Percentiles rank a stretch among this genome's conserved stretches.
These are phyloP conservation scores for Zasmidium cellare DNA, from an alignment of 2,329 filamentous ascomycete genomes.

Conservation along the genomic window DNA sequence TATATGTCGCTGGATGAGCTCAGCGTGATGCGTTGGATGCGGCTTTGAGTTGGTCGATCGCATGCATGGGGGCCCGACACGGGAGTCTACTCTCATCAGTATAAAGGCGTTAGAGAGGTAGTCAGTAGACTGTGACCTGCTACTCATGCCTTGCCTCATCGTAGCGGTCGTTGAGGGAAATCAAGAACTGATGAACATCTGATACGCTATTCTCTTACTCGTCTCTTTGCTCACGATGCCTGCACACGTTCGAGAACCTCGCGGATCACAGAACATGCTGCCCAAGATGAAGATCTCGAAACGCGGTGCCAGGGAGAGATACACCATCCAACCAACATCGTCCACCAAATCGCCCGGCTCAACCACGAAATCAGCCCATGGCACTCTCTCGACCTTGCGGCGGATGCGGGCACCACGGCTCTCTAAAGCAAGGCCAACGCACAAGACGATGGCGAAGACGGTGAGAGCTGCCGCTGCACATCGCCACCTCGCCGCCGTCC, in stretches of 20 bases:
- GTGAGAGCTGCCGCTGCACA: neutral
- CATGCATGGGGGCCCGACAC: neutral
- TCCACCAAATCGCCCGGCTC: neutral
- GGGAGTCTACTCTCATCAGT: neutral
- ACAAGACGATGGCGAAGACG: neutral
- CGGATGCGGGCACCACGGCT: neutral
- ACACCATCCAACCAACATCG: neutral
- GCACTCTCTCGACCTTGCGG: neutral
- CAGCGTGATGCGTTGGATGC: neutral
- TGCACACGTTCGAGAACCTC: neutral
- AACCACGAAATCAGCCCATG: neutral
- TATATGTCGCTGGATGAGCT: neutral
- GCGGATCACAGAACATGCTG: neutral
- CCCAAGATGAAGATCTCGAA: neutral
- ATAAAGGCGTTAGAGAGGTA: neutral
- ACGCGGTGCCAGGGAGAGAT: neutral
- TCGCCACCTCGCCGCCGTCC: neutral
- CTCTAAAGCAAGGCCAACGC: neutral
- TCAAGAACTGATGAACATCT: neutral
- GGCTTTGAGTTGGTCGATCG: neutral
- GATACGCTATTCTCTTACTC: neutral
- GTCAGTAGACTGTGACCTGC: neutral
- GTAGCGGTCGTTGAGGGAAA: neutral
- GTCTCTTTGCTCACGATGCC: neutral
- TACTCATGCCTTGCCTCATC: neutral